Evolutionary conservation across 1,139 yeast species (phyloP).

Genomic region (Candida dubliniensis): DNA sequence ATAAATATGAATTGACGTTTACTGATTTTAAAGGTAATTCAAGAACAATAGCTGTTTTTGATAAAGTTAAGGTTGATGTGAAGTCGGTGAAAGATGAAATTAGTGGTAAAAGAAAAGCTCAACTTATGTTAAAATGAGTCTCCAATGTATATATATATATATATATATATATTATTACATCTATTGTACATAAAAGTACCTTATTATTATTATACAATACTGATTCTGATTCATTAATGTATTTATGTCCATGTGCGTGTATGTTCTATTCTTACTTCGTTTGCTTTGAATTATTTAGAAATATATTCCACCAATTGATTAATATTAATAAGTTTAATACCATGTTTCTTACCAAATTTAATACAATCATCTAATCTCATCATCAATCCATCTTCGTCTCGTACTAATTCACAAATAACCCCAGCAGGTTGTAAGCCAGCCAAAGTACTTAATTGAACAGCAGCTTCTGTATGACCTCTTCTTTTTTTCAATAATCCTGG

Average conservation of each 20-base stretch:
- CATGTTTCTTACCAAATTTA: conserved; percentile 61
- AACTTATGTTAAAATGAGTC: conserved; percentile 53
- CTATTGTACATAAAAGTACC: conserved; percentile 1
- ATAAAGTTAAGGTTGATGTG: conserved; percentile 79
- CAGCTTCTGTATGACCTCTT: conserved; percentile 98
- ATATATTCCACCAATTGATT: conserved; percentile 69
- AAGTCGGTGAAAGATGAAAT: conserved; percentile 80
- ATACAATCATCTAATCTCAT: conserved; percentile 89
- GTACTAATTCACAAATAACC: conserved; percentile 90
- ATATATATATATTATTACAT: no score
- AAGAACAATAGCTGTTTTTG: conserved; percentile 71
- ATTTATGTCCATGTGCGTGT: background rate
- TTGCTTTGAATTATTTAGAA: conserved; percentile 5
- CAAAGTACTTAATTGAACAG: conserved; percentile 79
- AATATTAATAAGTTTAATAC: conserved; percentile 75
- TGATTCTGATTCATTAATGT: background rate
- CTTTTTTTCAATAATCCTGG: conserved; percentile 80
- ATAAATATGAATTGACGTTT: conserved; percentile 67
- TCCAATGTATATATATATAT: background rate
- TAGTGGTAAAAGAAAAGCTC: conserved; percentile 93
- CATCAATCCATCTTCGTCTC: conserved; percentile 94
- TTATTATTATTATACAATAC: background rate
- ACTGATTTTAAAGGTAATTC: conserved; percentile 40
- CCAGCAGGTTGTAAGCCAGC: conserved; percentile 84
- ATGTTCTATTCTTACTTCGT: background rate